These are phyloP conservation scores for Metschnikowia santaceciliae DNA, from an alignment of 805 yeast species.

Conservation along the genomic window DNA sequence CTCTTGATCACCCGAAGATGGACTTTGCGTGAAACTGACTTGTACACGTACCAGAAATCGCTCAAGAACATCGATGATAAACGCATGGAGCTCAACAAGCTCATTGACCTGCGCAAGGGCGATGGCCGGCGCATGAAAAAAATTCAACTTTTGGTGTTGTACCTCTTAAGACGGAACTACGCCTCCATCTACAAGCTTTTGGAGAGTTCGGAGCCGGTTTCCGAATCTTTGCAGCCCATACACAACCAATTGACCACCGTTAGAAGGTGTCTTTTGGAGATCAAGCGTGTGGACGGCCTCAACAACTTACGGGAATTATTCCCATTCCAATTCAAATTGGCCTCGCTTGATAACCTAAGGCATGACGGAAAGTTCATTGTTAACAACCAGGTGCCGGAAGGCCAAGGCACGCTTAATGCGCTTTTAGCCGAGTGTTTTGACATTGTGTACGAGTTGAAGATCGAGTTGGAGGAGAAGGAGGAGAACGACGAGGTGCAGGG, in stretches of 20 bases:
- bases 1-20: constrained; percentile 89
- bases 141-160: constrained; percentile 52
- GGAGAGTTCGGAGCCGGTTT: constrained; percentile 92
- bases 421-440: constrained; percentile 92
- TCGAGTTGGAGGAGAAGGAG: constrained; percentile 70
- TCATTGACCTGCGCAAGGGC: constrained; percentile 14
- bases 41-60: constrained; percentile 74
- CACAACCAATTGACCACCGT: constrained; percentile 94
- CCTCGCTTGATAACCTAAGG: constrained; percentile 81
- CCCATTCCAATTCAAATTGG: constrained; percentile 93
- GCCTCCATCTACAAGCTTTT: constrained; percentile 84
- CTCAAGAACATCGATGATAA: constrained; percentile 70
- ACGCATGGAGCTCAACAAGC: constrained; percentile 43
- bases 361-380: constrained; percentile 89
- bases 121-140: constrained; percentile 24
- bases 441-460: constrained; percentile 82
- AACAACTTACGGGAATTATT: constrained; percentile 84
- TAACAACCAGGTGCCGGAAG: constrained; percentile 90
- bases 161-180: constrained; percentile 84
- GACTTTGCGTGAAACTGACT: constrained; percentile 95
- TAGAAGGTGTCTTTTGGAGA: constrained; percentile 81
- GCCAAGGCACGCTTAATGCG: constrained; percentile 94
- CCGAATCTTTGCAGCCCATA: constrained; percentile 87
- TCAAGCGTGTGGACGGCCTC: constrained; percentile 89
- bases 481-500: constrained; percentile 18